phyloP scores from a whole-genome alignment of 805 yeast genomes.

The Metschnikowia peoriensis region DNA sequence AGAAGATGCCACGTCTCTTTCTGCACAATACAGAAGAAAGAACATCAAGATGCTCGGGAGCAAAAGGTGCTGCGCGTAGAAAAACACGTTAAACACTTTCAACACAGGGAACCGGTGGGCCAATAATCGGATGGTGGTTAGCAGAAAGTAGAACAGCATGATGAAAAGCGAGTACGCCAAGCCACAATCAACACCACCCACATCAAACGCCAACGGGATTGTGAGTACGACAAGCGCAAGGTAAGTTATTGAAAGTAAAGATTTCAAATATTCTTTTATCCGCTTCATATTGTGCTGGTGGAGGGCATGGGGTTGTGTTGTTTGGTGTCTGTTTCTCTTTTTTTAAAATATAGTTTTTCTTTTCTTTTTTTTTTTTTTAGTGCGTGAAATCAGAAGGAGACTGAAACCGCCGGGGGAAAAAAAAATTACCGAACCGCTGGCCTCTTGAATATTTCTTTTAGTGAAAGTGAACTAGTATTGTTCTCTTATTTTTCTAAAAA shows the following conservation, averaged over 20 bases:
- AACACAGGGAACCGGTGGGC: conserved; percentile 42
- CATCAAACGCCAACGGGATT: conserved; percentile 89
- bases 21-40: conserved; percentile 36
- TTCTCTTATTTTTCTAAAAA: too few relatives aligned
- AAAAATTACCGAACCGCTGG: not conserved
- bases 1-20: conserved; percentile 15
- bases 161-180: conserved; percentile 74
- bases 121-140: conserved; percentile 70
- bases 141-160: conserved; percentile 54
- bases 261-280: conserved; percentile 12
- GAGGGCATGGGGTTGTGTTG: not conserved
- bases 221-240: conserved; percentile 70
- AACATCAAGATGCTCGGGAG: conserved; percentile 79
- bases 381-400: not conserved
- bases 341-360: not conserved
- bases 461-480: too few relatives aligned
- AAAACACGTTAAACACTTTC: conserved; percentile 49
- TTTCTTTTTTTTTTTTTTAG: not conserved
- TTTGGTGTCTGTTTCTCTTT: too few relatives aligned
- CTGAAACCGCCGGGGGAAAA: not conserved
- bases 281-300: conserved; percentile 11
- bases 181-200: conserved; percentile 91
- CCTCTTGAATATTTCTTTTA: not conserved
- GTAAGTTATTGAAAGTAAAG: conserved; percentile 37
- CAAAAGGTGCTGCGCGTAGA: conserved; percentile 77